A percentile compares a stretch with the other conserved stretches of the same genome.
phyloP scores from a whole-genome alignment of 164 flowering plant species.

The Stephania japonica region DNA sequence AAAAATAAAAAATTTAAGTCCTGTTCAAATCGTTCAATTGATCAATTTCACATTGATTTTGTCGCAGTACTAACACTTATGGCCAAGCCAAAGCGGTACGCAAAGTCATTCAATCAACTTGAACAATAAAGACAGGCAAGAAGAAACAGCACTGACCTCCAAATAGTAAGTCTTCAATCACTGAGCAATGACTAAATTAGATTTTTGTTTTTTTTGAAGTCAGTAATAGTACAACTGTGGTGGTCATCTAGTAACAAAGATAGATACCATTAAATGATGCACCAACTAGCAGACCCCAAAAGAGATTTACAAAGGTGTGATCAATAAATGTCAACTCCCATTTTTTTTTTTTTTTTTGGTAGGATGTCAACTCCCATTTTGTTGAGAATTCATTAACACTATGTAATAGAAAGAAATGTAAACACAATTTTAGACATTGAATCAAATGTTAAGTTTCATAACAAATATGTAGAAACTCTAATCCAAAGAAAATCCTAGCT shows the following conservation, averaged over 20 bases:
- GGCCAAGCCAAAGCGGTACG: no score
- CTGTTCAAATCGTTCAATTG: no score
- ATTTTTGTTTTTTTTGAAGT: background rate
- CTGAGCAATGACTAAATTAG: background rate
- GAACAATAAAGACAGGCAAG: background rate
- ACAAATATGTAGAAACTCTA: background rate
- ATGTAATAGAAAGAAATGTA: background rate
- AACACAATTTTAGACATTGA: background rate
- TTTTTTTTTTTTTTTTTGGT: no score
- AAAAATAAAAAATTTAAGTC: no score
- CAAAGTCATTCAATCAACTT: no score
- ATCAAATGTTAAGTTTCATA: background rate
- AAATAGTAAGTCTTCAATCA: background rate
- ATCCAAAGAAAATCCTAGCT: background rate
- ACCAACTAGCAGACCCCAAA: no score
- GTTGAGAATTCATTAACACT: no score
- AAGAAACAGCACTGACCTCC: background rate
- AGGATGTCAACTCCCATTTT: no score
- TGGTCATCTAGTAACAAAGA: background rate
- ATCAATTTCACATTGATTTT: no score
- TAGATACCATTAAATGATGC: background rate
- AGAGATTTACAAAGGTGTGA: background rate
- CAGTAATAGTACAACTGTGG: background rate
- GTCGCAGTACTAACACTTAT: no score
- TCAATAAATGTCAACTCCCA: no score